Conservation (phyloP, 139 green algal species). For the Coccomyxa sp. region DNA sequence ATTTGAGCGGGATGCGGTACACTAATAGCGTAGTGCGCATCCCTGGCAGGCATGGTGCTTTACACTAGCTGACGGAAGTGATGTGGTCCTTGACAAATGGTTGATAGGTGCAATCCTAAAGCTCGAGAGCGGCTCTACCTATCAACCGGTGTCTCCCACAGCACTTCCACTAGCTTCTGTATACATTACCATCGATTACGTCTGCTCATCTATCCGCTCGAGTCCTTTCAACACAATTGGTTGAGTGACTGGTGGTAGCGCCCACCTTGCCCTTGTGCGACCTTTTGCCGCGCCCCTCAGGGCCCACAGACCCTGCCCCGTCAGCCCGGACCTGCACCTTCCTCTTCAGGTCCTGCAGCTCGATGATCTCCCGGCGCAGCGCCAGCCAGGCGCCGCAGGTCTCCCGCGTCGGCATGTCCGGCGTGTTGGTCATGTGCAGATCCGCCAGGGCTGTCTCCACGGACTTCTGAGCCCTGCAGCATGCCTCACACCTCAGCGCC, state of each 20-base stretch:
- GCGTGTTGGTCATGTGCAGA: conserved; percentile 36
- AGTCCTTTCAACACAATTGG: not conserved
- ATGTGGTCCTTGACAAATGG: too few relatives aligned
- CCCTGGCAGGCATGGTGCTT: too few relatives aligned
- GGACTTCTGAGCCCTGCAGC: conserved; percentile 48
- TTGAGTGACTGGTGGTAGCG: not conserved
- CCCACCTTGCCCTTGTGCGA: conserved; percentile 26
- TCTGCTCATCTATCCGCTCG: too few relatives aligned
- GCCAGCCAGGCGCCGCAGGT: conserved; percentile 62
- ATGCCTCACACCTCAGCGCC: too few relatives aligned
- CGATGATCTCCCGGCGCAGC: conserved; percentile 50
- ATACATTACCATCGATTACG: too few relatives aligned
- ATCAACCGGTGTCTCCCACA: too few relatives aligned
- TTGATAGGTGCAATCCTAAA: too few relatives aligned
- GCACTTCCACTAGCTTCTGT: too few relatives aligned
- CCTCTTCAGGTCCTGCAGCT: conserved; percentile 45
- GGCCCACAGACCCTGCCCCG: not conserved
- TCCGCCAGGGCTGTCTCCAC: conserved; percentile 58
- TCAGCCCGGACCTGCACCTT: not conserved
- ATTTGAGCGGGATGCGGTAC: too few relatives aligned
- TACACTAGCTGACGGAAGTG: too few relatives aligned
- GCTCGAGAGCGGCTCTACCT: too few relatives aligned
- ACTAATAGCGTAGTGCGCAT: too few relatives aligned
- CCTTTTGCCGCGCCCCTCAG: conserved; percentile 14
- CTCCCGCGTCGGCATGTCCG: conserved; percentile 33